Evolutionary conservation across 2,329 filamentous ascomycete genomes (phyloP).

Genomic region (Stenocarpella maydis): DNA sequence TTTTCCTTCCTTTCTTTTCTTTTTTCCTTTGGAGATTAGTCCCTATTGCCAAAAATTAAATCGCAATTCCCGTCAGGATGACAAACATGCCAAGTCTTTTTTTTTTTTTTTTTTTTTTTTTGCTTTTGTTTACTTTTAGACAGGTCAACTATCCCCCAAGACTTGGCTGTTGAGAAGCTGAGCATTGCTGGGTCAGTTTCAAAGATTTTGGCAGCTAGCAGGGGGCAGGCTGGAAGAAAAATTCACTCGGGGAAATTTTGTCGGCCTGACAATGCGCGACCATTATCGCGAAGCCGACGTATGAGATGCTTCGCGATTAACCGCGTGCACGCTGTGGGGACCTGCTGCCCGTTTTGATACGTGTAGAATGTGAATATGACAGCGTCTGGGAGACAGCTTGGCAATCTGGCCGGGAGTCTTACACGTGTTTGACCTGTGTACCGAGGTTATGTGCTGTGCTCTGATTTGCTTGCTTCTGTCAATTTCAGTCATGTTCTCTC

Average conservation of each 20-base stretch:
- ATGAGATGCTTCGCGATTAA: conserved; percentile 12
- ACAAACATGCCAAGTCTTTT: not conserved
- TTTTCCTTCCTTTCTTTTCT: not conserved
- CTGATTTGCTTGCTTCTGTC: not conserved
- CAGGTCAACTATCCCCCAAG: not conserved
- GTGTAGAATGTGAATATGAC: not conserved
- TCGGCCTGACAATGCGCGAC: not conserved
- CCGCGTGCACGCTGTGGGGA: conserved; percentile 16
- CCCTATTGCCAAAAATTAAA: conserved; percentile 7
- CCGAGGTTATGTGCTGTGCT: not conserved
- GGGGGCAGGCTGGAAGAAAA: not conserved
- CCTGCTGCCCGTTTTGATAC: not conserved
- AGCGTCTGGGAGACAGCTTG: not conserved
- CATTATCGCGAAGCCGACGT: conserved; percentile 10
- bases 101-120: not conserved
- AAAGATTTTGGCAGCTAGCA: not conserved
- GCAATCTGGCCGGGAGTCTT: not conserved
- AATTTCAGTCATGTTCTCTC: not conserved
- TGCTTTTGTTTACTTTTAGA: no score
- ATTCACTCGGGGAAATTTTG: not conserved
- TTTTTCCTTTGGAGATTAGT: not conserved
- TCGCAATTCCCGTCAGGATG: not conserved
- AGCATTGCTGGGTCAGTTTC: not conserved
- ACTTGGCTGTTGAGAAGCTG: not conserved
- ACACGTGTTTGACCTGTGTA: not conserved